phyloP scores from a whole-genome alignment of 2,329 filamentous ascomycete species.

The Xylaria sp. region DNA sequence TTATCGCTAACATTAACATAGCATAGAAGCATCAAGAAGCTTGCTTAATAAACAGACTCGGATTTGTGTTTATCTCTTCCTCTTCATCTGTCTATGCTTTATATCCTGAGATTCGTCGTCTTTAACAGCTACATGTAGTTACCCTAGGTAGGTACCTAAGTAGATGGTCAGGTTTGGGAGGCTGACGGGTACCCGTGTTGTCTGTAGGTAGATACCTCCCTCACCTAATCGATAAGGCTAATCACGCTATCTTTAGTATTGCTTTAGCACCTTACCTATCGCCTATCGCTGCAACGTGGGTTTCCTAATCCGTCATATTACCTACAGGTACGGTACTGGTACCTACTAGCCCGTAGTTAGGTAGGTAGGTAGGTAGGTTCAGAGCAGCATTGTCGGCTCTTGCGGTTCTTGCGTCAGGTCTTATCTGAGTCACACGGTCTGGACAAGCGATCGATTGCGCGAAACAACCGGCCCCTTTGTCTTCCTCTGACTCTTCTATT shows the following conservation, averaged over 20 bases:
- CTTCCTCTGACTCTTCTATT: conserved; percentile 32
- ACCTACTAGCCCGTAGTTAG: no score
- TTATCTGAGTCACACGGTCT: conserved; percentile 49
- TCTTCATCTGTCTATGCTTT: no score
- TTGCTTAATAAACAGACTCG: not conserved
- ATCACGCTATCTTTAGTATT: not conserved
- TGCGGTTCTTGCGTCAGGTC: conserved; percentile 35
- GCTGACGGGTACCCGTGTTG: not conserved
- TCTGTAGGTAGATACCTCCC: not conserved
- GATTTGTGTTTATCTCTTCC: no score
- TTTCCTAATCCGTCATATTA: conserved; percentile 37
- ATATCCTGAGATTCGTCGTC: not conserved
- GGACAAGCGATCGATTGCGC: conserved; percentile 25
- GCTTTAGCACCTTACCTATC: not conserved
- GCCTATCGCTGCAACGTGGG: conserved; percentile 13
- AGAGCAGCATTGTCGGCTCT: not conserved
- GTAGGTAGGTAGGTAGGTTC: not conserved
- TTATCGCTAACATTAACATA: not conserved
- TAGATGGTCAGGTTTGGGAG: not conserved
- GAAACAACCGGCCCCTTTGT: conserved; percentile 37
- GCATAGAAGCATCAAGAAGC: not conserved
- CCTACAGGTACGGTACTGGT: not conserved
- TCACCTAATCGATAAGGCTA: conserved; percentile 19
- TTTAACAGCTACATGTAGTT: not conserved
- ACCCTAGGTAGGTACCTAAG: not conserved